Conservation (phyloP, 495 filamentous ascomycete genomes). For the Talaromyces proteolyticus region DNA sequence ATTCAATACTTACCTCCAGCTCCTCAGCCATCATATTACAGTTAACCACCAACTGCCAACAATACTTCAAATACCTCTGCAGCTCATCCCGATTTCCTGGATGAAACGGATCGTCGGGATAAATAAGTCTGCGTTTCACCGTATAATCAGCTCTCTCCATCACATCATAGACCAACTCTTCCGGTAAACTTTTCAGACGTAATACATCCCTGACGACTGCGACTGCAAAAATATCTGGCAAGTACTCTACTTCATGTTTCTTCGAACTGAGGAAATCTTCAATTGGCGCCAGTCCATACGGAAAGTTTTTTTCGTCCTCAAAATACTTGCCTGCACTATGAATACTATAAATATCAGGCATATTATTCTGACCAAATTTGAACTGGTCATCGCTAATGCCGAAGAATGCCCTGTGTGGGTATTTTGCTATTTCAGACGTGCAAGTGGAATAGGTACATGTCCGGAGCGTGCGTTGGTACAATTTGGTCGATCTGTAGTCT, state of each 20-base stretch:
- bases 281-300: conserved; percentile 8
- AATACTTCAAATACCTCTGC: conserved; percentile 10
- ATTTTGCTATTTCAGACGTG: background rate
- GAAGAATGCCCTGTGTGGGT: conserved; percentile 2
- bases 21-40: conserved; percentile 16
- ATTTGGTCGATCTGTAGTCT: conserved; percentile 15
- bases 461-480: conserved; percentile 11
- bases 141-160: conserved; percentile 10
- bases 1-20: background rate
- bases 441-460: background rate
- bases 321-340: background rate
- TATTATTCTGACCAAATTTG: no score
- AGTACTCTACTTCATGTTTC: background rate
- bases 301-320: background rate
- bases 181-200: conserved; percentile 7
- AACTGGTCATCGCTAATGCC: background rate
- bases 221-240: background rate
- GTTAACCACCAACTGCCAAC: conserved; percentile 16
- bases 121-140: background rate
- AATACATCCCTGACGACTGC: background rate
- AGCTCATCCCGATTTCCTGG: conserved; percentile 9
- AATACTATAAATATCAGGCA: background rate
- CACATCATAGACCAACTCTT: conserved; percentile 12
- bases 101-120: conserved; percentile 17
- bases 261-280: conserved; percentile 5